phyloP scores from a whole-genome alignment of 495 filamentous ascomycete genomes.

The Xylaria longipes region DNA sequence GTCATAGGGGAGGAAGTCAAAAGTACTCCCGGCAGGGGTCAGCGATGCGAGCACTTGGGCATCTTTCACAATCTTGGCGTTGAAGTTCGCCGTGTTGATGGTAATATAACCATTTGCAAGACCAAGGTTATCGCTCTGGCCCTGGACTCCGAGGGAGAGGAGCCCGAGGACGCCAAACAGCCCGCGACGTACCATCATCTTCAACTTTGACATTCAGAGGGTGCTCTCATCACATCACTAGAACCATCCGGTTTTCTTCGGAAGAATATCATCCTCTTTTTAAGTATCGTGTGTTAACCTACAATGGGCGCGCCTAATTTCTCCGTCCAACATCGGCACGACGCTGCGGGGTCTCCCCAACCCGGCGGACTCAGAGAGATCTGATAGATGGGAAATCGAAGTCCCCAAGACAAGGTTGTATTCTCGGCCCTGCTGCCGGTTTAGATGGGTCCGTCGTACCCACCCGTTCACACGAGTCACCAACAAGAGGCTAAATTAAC shows the following conservation, averaged over 20 bases:
- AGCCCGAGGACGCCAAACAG: constrained; percentile 41
- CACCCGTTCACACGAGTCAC: neutral
- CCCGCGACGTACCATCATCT: constrained; percentile 29
- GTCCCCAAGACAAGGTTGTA: constrained; percentile 13
- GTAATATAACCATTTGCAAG: constrained; percentile 45
- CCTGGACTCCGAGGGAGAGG: constrained; percentile 44
- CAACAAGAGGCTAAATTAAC: neutral
- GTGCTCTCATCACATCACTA: neutral
- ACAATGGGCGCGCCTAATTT: constrained; percentile 24
- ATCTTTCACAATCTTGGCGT: constrained; percentile 45
- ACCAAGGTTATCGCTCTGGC: constrained; percentile 40
- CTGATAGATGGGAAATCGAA: constrained; percentile 30
- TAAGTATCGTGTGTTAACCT: constrained; percentile 16
- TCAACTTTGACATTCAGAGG: neutral
- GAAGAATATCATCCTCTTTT: constrained; percentile 27
- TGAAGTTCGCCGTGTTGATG: constrained; percentile 47
- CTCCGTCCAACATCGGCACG: constrained; percentile 31
- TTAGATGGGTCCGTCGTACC: constrained; percentile 10
- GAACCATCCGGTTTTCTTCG: constrained; percentile 26
- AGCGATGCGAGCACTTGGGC: constrained; percentile 51
- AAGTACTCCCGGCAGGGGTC: constrained; percentile 42
- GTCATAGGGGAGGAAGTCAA: constrained; percentile 59
- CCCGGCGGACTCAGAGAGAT: neutral
- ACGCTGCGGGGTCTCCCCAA: constrained; percentile 30
- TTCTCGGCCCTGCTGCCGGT: constrained; percentile 14